Base-by-base conservation (phyloP, 306 rosid genomes). In the Herpetospermum pedunculosum region DNA sequence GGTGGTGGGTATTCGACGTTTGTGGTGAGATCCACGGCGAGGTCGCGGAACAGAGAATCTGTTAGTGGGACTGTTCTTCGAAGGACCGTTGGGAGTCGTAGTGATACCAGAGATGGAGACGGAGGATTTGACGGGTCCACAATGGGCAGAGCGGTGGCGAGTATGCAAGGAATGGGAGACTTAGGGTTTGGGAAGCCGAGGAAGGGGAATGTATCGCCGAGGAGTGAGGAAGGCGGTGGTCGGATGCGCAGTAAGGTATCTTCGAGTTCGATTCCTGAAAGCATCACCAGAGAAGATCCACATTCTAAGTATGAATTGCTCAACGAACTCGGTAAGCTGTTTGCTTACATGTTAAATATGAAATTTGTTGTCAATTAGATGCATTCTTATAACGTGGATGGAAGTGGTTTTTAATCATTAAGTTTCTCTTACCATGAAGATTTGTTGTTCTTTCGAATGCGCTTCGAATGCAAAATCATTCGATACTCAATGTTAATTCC, bases 221-320 rank as follows among this genome's bases (percentile, higher is more conserved):
- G 64, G 49, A 85, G 81, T 23, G 97, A 90, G 35, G 97, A 87
- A 35, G 77, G 79, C 37, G 77, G 77, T 54, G 70, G 58, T 60
- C 85, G 89, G 79, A 84, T 78, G n/a, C 75, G 77, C 4, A 35
- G 82, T 12, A 94, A 91, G 83, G 83, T 91, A 73, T 94, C 99
- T 18, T 10, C 87, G 71, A 94, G 99, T 85, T 94, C 99, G 4
- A 91, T 94, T 15, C 96, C 99, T 12, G 99, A 91, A 5, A 89
- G 97, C 79, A 86, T 94, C 75, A 89, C 82, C 77, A 84, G 86
- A 80, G 99, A 94, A 85, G 99, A 94, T 76, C 99, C 99, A 65
- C 81, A 96, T 5, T 81, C 82, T 0, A 94, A 89, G 83, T 94
- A 94, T 72, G 99, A 94, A 81, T 77, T 94, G 85, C 97, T 94